These are phyloP conservation scores for Symmetrospora coprosmae DNA, from an alignment of 768 basidiomycete genomes.

Conservation along the genomic window DNA sequence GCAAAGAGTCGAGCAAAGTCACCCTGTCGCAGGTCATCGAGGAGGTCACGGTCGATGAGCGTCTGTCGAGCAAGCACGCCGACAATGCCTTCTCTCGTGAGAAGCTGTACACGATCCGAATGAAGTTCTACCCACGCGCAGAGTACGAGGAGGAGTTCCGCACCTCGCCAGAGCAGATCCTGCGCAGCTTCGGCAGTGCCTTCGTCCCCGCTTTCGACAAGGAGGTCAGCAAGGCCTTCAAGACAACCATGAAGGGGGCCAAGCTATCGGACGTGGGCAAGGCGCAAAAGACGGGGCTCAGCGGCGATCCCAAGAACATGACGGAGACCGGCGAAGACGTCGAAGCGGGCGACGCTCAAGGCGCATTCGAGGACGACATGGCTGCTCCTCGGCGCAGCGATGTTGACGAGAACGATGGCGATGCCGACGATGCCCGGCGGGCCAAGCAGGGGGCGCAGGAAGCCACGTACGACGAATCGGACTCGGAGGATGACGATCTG, in stretches of 20 bases:
- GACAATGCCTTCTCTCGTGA: constrained; percentile 49
- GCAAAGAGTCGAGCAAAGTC: constrained; percentile 73
- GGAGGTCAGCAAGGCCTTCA: constrained; percentile 74
- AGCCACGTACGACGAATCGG: constrained; percentile 61
- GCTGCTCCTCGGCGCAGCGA: constrained; percentile 38
- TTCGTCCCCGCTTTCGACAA: constrained; percentile 71
- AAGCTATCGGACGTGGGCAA: constrained; percentile 70
- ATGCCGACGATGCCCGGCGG: constrained; percentile 64
- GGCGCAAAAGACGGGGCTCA: constrained; percentile 34
- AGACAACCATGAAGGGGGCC: constrained; percentile 62
- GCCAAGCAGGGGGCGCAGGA: constrained; percentile 57
- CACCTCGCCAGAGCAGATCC: constrained; percentile 55
- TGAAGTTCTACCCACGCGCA: constrained; percentile 68
- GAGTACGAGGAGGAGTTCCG: constrained; percentile 78
- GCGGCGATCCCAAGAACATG: constrained; percentile 40
- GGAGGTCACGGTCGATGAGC: constrained; percentile 64
- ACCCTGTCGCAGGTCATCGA: constrained; percentile 80
- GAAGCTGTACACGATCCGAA: constrained; percentile 63
- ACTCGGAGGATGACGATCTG: constrained; percentile 34
- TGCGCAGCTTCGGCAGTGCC: constrained; percentile 53
- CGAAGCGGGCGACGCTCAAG: constrained; percentile 47
- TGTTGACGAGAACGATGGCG: constrained; percentile 46
- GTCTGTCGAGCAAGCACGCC: constrained; percentile 46
- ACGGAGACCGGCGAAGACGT: constrained; percentile 45
- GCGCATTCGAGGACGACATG: constrained; percentile 39